Evolutionary conservation across 768 basidiomycete genomes (phyloP).

Genomic region (Chalciporus sphaerocephalus): DNA sequence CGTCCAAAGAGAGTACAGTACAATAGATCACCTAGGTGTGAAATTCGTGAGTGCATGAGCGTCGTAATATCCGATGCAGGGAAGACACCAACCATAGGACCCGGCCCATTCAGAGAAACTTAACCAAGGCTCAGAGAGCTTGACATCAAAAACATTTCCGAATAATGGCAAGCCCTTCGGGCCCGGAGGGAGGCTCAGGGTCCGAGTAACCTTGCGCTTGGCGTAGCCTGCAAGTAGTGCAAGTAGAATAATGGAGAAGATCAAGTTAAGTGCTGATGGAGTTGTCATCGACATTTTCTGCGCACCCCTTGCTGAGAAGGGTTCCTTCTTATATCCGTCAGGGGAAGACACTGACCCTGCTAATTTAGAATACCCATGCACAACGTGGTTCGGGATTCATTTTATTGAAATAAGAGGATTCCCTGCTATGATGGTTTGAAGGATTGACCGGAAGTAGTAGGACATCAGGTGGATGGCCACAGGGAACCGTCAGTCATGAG

Average conservation of each 20-base stretch:
- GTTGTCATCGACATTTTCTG: slow-evolving; percentile 6
- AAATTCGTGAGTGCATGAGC: slow-evolving; percentile 7
- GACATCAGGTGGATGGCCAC: background rate
- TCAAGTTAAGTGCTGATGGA: slow-evolving; percentile 5
- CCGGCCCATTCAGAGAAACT: slow-evolving; percentile 32
- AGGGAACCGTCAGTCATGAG: too few relatives aligned
- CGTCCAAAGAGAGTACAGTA: slow-evolving; percentile 31
- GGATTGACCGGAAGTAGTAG: slow-evolving; percentile 1
- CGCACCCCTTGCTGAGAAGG: background rate
- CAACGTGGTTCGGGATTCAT: slow-evolving; percentile 8
- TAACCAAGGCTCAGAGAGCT: slow-evolving; percentile 28
- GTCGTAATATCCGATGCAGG: background rate
- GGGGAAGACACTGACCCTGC: background rate
- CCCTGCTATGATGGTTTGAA: slow-evolving; percentile 1
- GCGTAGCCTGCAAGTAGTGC: slow-evolving; percentile 8
- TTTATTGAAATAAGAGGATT: slow-evolving; percentile 11
- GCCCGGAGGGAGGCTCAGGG: slow-evolving; percentile 24
- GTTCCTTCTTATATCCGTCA: slow-evolving; percentile 15
- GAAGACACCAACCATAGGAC: slow-evolving; percentile 18
- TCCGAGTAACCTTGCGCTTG: slow-evolving; percentile 8
- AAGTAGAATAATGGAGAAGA: slow-evolving; percentile 6
- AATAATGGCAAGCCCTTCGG: slow-evolving; percentile 31
- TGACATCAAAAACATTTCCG: slow-evolving; percentile 25
- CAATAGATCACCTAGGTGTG: slow-evolving; percentile 28
- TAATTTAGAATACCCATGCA: slow-evolving; percentile 2